Conservation (phyloP, 2,329 filamentous ascomycete species). For the Macrophomina tecta region DNA sequence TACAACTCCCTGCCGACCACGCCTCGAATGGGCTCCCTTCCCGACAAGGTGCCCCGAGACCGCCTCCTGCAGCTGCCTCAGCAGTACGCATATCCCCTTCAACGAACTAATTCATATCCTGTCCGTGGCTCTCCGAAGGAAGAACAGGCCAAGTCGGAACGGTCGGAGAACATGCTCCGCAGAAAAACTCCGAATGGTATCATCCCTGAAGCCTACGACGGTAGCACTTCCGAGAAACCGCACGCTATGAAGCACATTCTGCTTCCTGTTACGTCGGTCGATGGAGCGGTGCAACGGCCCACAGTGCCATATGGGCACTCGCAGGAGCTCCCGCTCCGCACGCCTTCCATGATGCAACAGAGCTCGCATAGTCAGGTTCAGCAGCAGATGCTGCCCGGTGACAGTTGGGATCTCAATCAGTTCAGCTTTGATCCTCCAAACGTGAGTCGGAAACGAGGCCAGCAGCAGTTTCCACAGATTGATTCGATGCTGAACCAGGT, state of each 20-base stretch:
- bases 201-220: conserved; percentile 89
- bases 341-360: conserved; percentile 32
- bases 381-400: conserved; percentile 11
- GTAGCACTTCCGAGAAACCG: conserved; percentile 71
- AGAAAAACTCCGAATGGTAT: conserved; percentile 96
- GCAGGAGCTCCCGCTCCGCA: conserved; percentile 45
- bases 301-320: conserved; percentile 38
- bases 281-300: conserved; percentile 42
- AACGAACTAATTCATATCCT: conserved; percentile 45
- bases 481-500: conserved; percentile 68
- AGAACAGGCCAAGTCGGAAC: conserved; percentile 37
- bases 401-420: conserved; percentile 14
- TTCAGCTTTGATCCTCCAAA: conserved; percentile 24
- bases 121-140: conserved; percentile 36
- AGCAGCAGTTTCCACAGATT: conserved; percentile 58
- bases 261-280: conserved; percentile 63
- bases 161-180: conserved; percentile 76
- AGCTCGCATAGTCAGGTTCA: conserved; percentile 18
- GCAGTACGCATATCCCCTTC: conserved; percentile 49
- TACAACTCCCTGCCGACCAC: conserved; percentile 37
- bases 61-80: conserved; percentile 37
- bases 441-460: conserved; percentile 46
- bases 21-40: conserved; percentile 8
- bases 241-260: conserved; percentile 85
- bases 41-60: conserved; percentile 27